Conservation (phyloP, 495 filamentous ascomycete species). For the Penicillium odoratum region DNA sequence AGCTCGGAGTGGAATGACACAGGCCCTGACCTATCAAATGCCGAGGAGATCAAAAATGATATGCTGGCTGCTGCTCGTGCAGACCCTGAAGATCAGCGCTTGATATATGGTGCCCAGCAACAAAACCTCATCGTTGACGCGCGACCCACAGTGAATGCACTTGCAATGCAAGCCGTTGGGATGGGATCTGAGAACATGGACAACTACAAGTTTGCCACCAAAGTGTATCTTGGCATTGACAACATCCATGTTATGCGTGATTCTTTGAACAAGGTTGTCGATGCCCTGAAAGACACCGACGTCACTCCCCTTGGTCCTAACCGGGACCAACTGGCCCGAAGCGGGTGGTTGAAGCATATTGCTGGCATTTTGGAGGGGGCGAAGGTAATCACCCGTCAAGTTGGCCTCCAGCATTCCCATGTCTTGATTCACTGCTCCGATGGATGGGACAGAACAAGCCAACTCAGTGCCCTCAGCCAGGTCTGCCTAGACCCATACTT, state of each 20-base stretch:
- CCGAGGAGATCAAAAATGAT: constrained; percentile 74
- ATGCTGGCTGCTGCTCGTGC: constrained; percentile 52
- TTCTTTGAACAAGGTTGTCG: constrained; percentile 84
- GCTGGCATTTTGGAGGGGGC: constrained; percentile 80
- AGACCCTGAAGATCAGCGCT: constrained; percentile 45
- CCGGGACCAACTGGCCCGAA: constrained; percentile 76
- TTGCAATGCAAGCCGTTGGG: constrained; percentile 92
- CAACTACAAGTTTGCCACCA: constrained; percentile 88
- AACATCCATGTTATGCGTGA: constrained; percentile 99
- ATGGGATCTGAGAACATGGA: constrained; percentile 98
- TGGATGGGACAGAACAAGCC: constrained; percentile 96
- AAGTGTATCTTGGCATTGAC: constrained; percentile 94
- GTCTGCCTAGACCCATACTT: constrained; percentile 95
- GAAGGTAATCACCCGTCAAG: constrained; percentile 78
- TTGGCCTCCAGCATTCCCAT: constrained; percentile 89
- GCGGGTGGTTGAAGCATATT: constrained; percentile 92
- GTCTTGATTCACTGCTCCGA: constrained; percentile 97
- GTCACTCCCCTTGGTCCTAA: constrained; percentile 81
- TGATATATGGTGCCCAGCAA: constrained; percentile 90
- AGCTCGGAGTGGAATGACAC: constrained; percentile 45
- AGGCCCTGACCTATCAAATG: constrained; percentile 47
- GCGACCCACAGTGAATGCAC: constrained; percentile 90
- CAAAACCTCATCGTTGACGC: constrained; percentile 96
- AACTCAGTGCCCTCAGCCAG: constrained; percentile 91
- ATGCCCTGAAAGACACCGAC: constrained; percentile 90